A percentile compares a stretch with the other conserved stretches of the same genome.
Conservation (phyloP, 768 basidiomycete species). For the Dendrothele bispora region DNA sequence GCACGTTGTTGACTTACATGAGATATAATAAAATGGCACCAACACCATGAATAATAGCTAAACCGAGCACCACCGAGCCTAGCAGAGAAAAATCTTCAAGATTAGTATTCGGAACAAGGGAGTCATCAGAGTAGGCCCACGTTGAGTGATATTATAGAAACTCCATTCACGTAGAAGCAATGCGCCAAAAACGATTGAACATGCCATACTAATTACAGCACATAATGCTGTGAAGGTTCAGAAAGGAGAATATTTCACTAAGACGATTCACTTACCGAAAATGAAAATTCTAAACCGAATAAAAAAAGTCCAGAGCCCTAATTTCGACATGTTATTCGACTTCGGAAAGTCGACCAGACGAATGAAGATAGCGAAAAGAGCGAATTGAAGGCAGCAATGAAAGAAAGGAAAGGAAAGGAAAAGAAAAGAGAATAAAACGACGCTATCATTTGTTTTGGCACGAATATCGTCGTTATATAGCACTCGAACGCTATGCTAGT, state of each 20-base stretch:
- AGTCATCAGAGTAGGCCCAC: constrained; percentile 19
- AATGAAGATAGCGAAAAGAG: constrained; percentile 5
- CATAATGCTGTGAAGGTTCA: constrained; percentile 24
- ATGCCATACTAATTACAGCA: constrained; percentile 30
- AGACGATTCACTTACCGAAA: constrained; percentile 29
- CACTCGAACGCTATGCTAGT: no score
- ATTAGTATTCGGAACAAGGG: not conserved
- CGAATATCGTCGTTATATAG: no score
- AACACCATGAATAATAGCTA: constrained; percentile 29
- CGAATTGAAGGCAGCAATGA: constrained; percentile 1
- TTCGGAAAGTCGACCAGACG: constrained; percentile 13
- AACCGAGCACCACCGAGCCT: constrained; percentile 34
- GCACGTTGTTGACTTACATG: constrained; percentile 26
- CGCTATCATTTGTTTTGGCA: constrained; percentile 19
- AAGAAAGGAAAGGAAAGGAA: constrained; percentile 12
- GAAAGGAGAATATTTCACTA: not conserved
- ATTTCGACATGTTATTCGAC: constrained; percentile 19
- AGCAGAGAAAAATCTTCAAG: constrained; percentile 5
- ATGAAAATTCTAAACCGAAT: constrained; percentile 30
- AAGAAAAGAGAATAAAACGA: constrained; percentile 21
- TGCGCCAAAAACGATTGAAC: constrained; percentile 31
- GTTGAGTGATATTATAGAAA: constrained; percentile 29
- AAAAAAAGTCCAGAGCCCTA: constrained; percentile 27
- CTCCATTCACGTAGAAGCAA: constrained; percentile 36
- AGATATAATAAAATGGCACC: constrained; percentile 35